A percentile compares a stretch with the other conserved stretches of the same genome.
phyloP scores from a whole-genome alignment of 2,329 filamentous ascomycete genomes.

The Neocucurbitaria cava region DNA sequence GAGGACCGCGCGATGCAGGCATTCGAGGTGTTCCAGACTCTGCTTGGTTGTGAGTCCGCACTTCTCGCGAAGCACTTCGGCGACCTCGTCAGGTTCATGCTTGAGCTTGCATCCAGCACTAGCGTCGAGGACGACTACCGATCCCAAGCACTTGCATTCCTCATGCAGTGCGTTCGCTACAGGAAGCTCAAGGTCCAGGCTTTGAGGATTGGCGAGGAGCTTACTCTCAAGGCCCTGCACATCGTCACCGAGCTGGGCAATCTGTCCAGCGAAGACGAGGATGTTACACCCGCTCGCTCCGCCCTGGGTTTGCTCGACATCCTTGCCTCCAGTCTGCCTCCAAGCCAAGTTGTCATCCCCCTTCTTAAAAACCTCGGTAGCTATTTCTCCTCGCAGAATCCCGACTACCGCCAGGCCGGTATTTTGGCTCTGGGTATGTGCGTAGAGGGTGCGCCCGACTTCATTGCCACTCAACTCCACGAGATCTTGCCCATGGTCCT shows the following conservation, averaged over 20 bases:
- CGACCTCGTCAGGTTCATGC: slow-evolving; percentile 92
- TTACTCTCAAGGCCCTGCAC: slow-evolving; percentile 86
- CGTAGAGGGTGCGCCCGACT: slow-evolving; percentile 96
- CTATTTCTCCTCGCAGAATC: slow-evolving; percentile 77
- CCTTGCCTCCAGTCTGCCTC: slow-evolving; percentile 85
- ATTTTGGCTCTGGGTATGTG: slow-evolving; percentile 92
- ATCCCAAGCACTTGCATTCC: slow-evolving; percentile 88
- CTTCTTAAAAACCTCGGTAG: slow-evolving; percentile 84
- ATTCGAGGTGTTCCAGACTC: slow-evolving; percentile 96
- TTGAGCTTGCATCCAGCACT: slow-evolving; percentile 79
- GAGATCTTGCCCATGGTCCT: slow-evolving; percentile 86
- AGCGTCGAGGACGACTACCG: slow-evolving; percentile 83
- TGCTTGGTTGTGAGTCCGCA: slow-evolving; percentile 86
- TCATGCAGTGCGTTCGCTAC: slow-evolving; percentile 91
- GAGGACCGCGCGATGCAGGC: slow-evolving; percentile 89
- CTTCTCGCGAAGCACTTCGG: slow-evolving; percentile 85
- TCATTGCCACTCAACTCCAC: slow-evolving; percentile 90
- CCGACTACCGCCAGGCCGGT: slow-evolving; percentile 85
- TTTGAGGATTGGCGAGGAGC: slow-evolving; percentile 82
- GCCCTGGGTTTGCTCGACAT: slow-evolving; percentile 89
- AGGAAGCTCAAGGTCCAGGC: slow-evolving; percentile 95
- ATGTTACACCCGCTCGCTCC: slow-evolving; percentile 82
- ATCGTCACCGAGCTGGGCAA: slow-evolving; percentile 89
- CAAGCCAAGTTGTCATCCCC: slow-evolving; percentile 92
- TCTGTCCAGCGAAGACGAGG: slow-evolving; percentile 75